Evolutionary conservation across 2,329 filamentous ascomycete species (phyloP).

Genomic region (Dactylellina parvicollis): DNA sequence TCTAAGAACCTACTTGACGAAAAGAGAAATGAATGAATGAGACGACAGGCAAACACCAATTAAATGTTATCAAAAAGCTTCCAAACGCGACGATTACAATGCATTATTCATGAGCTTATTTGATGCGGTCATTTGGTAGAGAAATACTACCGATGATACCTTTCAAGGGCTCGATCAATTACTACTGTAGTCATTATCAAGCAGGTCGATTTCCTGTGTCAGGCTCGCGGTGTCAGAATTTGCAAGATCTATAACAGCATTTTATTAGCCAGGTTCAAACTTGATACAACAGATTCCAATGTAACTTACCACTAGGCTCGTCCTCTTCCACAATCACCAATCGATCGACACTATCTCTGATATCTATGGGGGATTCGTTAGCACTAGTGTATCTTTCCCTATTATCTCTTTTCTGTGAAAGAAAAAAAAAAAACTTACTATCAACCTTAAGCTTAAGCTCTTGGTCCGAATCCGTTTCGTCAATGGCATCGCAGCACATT

Average conservation of each 20-base stretch:
- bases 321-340: conserved; percentile 51
- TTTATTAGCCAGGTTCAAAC: conserved; percentile 3
- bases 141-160: not conserved
- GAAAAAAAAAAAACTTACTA: conserved; percentile 46
- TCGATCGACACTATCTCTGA: conserved; percentile 50
- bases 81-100: not conserved
- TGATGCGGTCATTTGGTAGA: too few species aligned
- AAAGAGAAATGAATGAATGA: too few species aligned
- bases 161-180: conserved; percentile 19
- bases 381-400: not conserved
- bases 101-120: not conserved
- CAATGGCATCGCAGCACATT: conserved; percentile 35
- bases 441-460: conserved; percentile 51
- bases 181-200: conserved; percentile 53
- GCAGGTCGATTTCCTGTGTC: conserved; percentile 50
- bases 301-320: conserved; percentile 49
- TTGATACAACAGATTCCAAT: not conserved
- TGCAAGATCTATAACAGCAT: conserved; percentile 42
- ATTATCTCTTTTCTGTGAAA: not conserved
- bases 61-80: not conserved
- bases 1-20: too few species aligned
- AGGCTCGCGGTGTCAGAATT: conserved; percentile 53
- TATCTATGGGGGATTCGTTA: conserved; percentile 21
- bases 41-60: too few species aligned
- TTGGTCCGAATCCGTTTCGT: conserved; percentile 30